Evolutionary conservation across 1,139 yeast species (phyloP), one percentile per base, ranked within the genome.

Genomic region (Pichia kudriavzevii): DNA sequence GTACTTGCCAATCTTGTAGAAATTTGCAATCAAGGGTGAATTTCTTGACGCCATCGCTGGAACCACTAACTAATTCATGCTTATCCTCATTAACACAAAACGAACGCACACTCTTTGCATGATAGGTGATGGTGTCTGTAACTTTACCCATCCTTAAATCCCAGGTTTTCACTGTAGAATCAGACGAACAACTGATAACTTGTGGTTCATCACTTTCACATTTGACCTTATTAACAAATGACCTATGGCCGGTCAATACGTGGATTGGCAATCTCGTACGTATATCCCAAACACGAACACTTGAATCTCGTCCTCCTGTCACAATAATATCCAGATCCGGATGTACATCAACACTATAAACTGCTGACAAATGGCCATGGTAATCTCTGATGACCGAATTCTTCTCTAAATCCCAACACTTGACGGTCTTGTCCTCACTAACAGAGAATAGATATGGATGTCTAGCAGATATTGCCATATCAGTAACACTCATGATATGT

Each of bases 361-460:
- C 84, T 3, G 95, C 94, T 15, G 94, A 84, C 20, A 85, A 67
- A 59, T 91, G 98, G 4, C 98, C 99, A 57, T 88, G 94, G 55
- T 84, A 93, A 49, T 87, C 85, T 38, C 97, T 65, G 12, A 87
- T 74, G 2, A 84, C 78, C 48, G 75, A 74, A 47, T 91, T 84
- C 49, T 79, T 72, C 56, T 91, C 97, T 49, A 93, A 64, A 61
- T 93, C 98, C 96, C 97, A 93, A 59, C 97, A 88, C 52, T 87
- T 75, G n/a, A 87, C 85, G 26, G 87, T 72, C 55, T 88, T 88
- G 59, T 93, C 99, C 54, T 91, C 97, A 25, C 95, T 83, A 19
- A 93, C 93, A 9, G 93, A 76, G 54, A 87, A 93, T 61, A 93
- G 63, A 56, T 91, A 91, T 0, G 97, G 96, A 50, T 76, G 85